Conservation (phyloP, 768 basidiomycete genomes). For the Cystobasidium tubakii region DNA sequence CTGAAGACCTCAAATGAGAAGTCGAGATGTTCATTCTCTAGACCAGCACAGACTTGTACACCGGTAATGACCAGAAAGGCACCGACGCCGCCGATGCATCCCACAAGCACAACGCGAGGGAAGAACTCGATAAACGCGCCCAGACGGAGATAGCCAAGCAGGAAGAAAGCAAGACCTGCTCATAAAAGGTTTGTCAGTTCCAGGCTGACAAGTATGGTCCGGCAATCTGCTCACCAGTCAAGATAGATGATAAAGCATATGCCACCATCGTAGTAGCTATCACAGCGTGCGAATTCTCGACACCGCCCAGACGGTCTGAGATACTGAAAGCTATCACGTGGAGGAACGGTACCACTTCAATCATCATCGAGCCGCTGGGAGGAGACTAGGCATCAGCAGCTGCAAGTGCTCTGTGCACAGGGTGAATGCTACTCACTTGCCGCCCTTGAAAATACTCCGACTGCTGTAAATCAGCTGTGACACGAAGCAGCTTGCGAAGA, state of each 20-base stretch:
- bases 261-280: constrained; percentile 89
- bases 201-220: neutral
- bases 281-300: constrained; percentile 62
- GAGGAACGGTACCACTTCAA: constrained; percentile 80
- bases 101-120: constrained; percentile 92
- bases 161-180: constrained; percentile 38
- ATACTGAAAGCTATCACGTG: constrained; percentile 92
- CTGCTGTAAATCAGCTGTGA: constrained; percentile 74
- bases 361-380: constrained; percentile 64
- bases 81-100: constrained; percentile 89
- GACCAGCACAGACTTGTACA: constrained; percentile 76
- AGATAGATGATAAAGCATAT: constrained; percentile 74
- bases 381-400: neutral
- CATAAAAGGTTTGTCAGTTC: neutral
- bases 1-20: constrained; percentile 63
- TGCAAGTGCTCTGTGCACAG: no score
- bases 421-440: constrained; percentile 56
- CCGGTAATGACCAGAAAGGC: constrained; percentile 85
- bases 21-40: constrained; percentile 67
- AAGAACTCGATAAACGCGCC: constrained; percentile 89
- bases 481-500: constrained; percentile 54
- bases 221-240: constrained; percentile 60
- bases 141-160: constrained; percentile 59
- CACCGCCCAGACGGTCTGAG: constrained; percentile 66
- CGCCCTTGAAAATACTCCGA: constrained; percentile 82